phyloP scores from a whole-genome alignment of 495 filamentous ascomycete genomes.

The Articulospora tetracladia region DNA sequence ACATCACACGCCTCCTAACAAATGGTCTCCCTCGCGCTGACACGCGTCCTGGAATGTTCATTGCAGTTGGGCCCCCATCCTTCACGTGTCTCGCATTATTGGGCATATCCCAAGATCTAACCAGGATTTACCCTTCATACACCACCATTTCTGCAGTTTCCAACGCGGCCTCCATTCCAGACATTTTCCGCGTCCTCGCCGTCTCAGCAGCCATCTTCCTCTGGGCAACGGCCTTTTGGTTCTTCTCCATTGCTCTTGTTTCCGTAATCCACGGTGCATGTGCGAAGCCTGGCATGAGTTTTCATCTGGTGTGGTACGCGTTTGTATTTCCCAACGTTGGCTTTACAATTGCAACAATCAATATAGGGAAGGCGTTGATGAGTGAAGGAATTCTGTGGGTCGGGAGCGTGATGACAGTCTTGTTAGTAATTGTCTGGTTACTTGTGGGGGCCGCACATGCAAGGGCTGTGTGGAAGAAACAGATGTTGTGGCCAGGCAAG shows the following conservation, averaged over 20 bases:
- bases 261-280: conserved; percentile 49
- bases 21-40: conserved; percentile 24
- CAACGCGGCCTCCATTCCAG: conserved; percentile 20
- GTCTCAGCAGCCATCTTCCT: conserved; percentile 55
- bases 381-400: conserved; percentile 42
- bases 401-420: conserved; percentile 47
- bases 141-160: conserved; percentile 18
- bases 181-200: conserved; percentile 47
- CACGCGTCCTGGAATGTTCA: conserved; percentile 54
- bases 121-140: conserved; percentile 31
- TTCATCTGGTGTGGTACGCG: conserved; percentile 52
- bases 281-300: conserved; percentile 46
- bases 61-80: conserved; percentile 62
- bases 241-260: conserved; percentile 48
- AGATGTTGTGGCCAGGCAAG: conserved; percentile 61
- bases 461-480: conserved; percentile 47
- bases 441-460: conserved; percentile 52
- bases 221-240: conserved; percentile 71
- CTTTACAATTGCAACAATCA: conserved; percentile 44
- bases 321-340: conserved; percentile 60
- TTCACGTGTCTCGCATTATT: conserved; percentile 69
- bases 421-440: conserved; percentile 52
- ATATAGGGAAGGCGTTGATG: conserved; percentile 38
- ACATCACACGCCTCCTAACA: conserved; percentile 28
- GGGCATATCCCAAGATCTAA: conserved; percentile 47